Base-by-base conservation (phyloP, 164 flowering plant genomes). In the Stephania japonica region DNA sequence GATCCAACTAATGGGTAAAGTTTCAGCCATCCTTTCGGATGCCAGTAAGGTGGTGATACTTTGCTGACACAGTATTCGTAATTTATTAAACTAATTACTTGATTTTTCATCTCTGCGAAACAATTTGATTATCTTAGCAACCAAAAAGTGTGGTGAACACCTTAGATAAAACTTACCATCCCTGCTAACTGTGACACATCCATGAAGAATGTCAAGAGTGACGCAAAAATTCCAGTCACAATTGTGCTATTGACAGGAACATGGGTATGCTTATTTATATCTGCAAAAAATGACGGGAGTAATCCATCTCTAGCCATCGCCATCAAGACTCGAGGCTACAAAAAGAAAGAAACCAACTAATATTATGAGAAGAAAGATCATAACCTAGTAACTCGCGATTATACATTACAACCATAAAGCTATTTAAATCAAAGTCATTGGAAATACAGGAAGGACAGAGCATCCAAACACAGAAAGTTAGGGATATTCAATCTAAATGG, bases 261-360 rank as follows among this genome's bases (percentile, higher is more conserved):
- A 78, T 91, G 94, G 16, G 97, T 86, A 12, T 64, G 77, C 72
- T 81, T 82, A 75, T 85, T 84, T 61, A 95, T 84, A 70, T 91
- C 96, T 42, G 94, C 88, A 74, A 93, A 95, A 65, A 95, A 87
- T 42, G 93, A 69, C 11, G 98, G 99, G 71, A 95, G 87, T 75
- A 95, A 82, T 27, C 99, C 99, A 81, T 95, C 99, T 81, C 99
- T 90, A 59, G 99, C 90, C 99, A 95, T 95, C 72, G 97, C 93
- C 99, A 95, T 90, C 78, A 95, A 82, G 73, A 95, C 89, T 74
- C 99, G 88, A 56, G 98, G 98, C 98, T 94, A 89, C 68, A 70
- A 65, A 78, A 53, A 75, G 68, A 16, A 47, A 38, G n/a, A 26
- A 44, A 26, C 21, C 50, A 49, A 69, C 56, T 43, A 5, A 19